Base-by-base conservation (phyloP, 1,139 yeast species). In the Blastobotrys serpentis region DNA sequence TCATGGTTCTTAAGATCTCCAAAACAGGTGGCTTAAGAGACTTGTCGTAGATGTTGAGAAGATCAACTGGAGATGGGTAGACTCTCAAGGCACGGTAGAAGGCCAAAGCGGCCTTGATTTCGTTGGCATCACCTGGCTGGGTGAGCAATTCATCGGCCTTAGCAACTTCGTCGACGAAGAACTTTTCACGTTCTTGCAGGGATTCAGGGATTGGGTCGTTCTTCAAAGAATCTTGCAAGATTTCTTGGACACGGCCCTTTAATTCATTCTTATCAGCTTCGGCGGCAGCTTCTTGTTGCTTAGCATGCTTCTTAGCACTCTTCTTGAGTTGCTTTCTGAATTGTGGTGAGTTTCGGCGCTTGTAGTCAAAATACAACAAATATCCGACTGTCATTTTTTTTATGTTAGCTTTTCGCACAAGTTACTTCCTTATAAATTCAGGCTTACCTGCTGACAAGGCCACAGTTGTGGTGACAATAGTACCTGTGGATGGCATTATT, bases 31-130 rank as follows among this genome's bases (percentile, higher is more conserved):
- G 84, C 46, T 94, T 90, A 55, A 90, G 81, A 44, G 90, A 80
- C 74, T 85, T 85, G 73, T 90, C 96, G 72, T 87, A 90, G 61
- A 92, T 83, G 42, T 84, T 84, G 66, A 92, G 77, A 59, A 92
- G 79, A 60, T 88, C 96, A 51, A 94, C 84, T 50, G 98, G 98
- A 69, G 86, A 86, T 53, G 98, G 98, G 69, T 90, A 92, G 45
- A 89, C 90, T 32, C 87, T 80, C 65, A 92, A 77, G n/a, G 97
- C 98, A 70, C 89, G 86, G 78, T 92, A 92, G 77, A 89, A 92
- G 60, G 86, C 80, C 58, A 89, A 74, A 38, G 98, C 98, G 39
- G 96, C 84, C 51, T 83, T 87, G 54, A 84, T 69, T 50, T 56
- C 56, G 47, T 52, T 50, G 43, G 56, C 58, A 42, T 57, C 57